Conservation (phyloP, 768 basidiomycete species). For the Tylopilus rubrobrunneus region DNA sequence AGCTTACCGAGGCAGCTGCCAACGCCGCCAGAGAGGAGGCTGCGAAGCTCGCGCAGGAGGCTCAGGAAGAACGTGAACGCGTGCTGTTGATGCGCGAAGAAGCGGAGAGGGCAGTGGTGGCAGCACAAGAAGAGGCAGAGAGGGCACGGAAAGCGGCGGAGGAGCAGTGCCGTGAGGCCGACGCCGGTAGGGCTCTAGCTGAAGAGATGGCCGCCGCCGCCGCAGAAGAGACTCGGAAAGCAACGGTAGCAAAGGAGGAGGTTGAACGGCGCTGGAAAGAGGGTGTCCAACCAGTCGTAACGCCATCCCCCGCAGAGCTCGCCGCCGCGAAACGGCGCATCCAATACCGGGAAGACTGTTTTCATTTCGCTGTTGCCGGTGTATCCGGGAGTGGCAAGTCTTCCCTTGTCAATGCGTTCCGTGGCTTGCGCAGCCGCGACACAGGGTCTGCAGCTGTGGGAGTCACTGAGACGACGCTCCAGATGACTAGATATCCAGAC, state of each 20-base stretch:
- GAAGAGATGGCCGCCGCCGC: conserved; percentile 9
- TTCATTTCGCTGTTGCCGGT: conserved; percentile 35
- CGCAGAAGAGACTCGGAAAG: conserved; percentile 13
- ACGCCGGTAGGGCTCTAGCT: conserved; percentile 5
- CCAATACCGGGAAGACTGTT: conserved; percentile 24
- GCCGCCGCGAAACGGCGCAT: conserved; percentile 15
- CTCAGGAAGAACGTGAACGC: neutral
- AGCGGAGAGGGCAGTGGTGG: conserved; percentile 6
- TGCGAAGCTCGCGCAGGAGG: neutral
- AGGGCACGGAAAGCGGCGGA: conserved; percentile 16
- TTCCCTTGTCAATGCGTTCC: conserved; percentile 34
- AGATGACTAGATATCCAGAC: too few relatives aligned
- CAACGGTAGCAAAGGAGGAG: conserved; percentile 12
- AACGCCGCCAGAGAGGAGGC: conserved; percentile 7
- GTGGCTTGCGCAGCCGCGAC: conserved; percentile 1
- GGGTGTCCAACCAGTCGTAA: conserved; percentile 21
- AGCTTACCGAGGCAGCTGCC: conserved; percentile 3
- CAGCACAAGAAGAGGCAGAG: conserved; percentile 10
- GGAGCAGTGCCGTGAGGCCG: conserved; percentile 18
- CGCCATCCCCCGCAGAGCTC: conserved; percentile 11
- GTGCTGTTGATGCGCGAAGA: neutral
- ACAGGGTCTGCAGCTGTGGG: too few relatives aligned
- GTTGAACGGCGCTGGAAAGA: conserved; percentile 15
- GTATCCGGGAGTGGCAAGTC: conserved; percentile 35
- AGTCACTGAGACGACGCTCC: too few relatives aligned